These are phyloP conservation scores for Capsella rubella DNA, from an alignment of 441 rosid species.

Conservation along the genomic window DNA sequence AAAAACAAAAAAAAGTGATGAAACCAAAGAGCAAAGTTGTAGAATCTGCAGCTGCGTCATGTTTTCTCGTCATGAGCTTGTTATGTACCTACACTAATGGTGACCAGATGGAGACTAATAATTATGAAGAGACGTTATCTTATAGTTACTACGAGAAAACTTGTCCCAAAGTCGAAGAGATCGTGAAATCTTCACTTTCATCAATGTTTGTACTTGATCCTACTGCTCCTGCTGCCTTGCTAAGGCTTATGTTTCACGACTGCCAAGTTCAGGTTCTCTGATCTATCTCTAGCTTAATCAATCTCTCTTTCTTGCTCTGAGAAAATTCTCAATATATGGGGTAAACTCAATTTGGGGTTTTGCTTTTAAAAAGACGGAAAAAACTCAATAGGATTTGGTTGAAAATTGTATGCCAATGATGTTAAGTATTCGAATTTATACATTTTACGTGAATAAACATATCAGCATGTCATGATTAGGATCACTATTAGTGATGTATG, in stretches of 20 bases:
- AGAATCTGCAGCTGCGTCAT: slow-evolving; percentile 24
- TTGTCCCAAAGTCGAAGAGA: slow-evolving; percentile 50
- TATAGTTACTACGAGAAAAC: slow-evolving; percentile 50
- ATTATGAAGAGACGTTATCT: slow-evolving; percentile 39
- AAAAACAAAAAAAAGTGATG: slow-evolving; percentile 22
- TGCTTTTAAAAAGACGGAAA: not conserved
- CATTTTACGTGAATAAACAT: not conserved
- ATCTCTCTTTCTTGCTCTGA: slow-evolving; percentile 1
- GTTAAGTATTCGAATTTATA: not conserved
- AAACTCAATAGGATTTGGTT: not conserved
- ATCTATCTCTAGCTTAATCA: not conserved
- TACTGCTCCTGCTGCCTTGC: slow-evolving; percentile 52
- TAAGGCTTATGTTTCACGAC: slow-evolving; percentile 60
- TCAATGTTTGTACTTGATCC: slow-evolving; percentile 49
- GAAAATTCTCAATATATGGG: not conserved
- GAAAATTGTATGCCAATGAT: slow-evolving; percentile 3
- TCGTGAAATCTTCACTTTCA: slow-evolving; percentile 48
- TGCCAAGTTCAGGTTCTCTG: slow-evolving; percentile 59
- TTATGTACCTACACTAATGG: slow-evolving; percentile 32
- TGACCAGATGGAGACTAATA: slow-evolving; percentile 26
- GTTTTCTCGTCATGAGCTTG: slow-evolving; percentile 33
- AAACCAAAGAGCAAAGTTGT: slow-evolving; percentile 32
- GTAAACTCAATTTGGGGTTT: not conserved
- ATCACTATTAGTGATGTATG: not conserved
- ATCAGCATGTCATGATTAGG: too few species aligned